Percentiles rank a stretch among this genome's conserved stretches.
phyloP scores from a whole-genome alignment of 176 grass and related monocot species.

The Bromus sterilis region DNA sequence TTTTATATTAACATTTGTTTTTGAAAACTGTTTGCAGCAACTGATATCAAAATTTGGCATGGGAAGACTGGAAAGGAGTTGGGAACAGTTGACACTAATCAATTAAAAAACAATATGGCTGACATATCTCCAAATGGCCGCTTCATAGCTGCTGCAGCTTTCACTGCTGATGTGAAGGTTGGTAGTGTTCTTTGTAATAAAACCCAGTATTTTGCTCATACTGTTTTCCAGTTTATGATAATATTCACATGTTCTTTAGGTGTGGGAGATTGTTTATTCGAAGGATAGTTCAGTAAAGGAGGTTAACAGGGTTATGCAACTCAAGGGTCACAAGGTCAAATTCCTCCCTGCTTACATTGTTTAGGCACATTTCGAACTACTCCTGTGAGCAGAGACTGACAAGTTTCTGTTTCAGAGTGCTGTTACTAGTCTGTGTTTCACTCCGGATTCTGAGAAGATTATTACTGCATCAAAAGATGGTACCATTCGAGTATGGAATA shows the following conservation, averaged over 20 bases:
- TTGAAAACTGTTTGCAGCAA: conserved; percentile 47
- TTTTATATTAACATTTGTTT: background rate
- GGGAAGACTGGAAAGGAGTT: conserved; percentile 91
- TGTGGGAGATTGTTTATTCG: conserved; percentile 93
- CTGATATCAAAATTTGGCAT: conserved; percentile 95
- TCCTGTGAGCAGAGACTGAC: background rate
- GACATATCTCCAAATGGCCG: conserved; percentile 84
- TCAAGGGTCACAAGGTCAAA: conserved; percentile 93
- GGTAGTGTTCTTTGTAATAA: background rate
- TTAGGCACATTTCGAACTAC: background rate
- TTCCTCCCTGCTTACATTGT: background rate
- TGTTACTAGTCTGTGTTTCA: conserved; percentile 78
- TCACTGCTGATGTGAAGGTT: conserved; percentile 98
- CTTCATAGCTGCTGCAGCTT: conserved; percentile 95
- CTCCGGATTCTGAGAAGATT: conserved; percentile 76
- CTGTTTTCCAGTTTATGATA: conserved; percentile 7
- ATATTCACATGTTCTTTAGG: conserved; percentile 39
- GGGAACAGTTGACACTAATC: conserved; percentile 85
- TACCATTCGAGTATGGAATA: conserved; percentile 86
- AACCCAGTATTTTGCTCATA: background rate
- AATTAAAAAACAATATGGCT: conserved; percentile 99
- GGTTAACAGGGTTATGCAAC: conserved; percentile 84
- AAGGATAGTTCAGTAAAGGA: conserved; percentile 95
- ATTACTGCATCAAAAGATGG: conserved; percentile 95
- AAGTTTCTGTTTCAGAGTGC: conserved; percentile 51